Percentiles rank a stretch among this genome's conserved stretches.
Evolutionary conservation across 768 basidiomycete genomes (phyloP).

Genomic region (Tylopilus vinaceipallidus): DNA sequence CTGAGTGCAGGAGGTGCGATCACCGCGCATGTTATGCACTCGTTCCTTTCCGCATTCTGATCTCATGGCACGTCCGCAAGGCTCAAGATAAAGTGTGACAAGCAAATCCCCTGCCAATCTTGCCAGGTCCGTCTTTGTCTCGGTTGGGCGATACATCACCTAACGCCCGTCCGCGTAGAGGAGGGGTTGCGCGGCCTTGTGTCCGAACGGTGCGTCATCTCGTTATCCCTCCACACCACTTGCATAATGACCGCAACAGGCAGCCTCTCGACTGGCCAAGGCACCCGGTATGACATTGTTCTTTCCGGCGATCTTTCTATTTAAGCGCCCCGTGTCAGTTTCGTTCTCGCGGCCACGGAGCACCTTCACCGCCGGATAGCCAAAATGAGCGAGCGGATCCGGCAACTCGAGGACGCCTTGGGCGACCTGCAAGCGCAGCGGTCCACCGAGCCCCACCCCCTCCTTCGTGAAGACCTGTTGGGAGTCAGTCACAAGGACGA

Average conservation of each 20-base stretch:
- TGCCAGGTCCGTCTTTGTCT: conserved; percentile 49
- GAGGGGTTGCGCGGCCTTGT: conserved; percentile 65
- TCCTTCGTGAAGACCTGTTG: conserved; percentile 55
- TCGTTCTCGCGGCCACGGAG: conserved; percentile 64
- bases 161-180: conserved; percentile 37
- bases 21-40: conserved; percentile 38
- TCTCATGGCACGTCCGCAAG: conserved; percentile 35
- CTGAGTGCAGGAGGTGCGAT: conserved; percentile 79
- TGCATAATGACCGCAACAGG: conserved; percentile 36
- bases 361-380: conserved; percentile 59
- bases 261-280: conserved; percentile 76
- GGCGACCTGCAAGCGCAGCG: conserved; percentile 46
- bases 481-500: conserved; percentile 31
- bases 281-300: conserved; percentile 51
- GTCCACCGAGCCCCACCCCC: conserved; percentile 56
- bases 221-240: background rate
- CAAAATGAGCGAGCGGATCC: conserved; percentile 51
- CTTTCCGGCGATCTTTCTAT: background rate
- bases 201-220: conserved; percentile 60
- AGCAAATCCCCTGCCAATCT: conserved; percentile 76
- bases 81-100: conserved; percentile 82
- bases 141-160: background rate
- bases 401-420: conserved; percentile 62
- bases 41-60: conserved; percentile 23
- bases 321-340: conserved; percentile 31